A percentile compares a stretch with the other conserved stretches of the same genome.
Conservation (phyloP, 371 early-diverging fungal species). For the Mortierella sp. region DNA sequence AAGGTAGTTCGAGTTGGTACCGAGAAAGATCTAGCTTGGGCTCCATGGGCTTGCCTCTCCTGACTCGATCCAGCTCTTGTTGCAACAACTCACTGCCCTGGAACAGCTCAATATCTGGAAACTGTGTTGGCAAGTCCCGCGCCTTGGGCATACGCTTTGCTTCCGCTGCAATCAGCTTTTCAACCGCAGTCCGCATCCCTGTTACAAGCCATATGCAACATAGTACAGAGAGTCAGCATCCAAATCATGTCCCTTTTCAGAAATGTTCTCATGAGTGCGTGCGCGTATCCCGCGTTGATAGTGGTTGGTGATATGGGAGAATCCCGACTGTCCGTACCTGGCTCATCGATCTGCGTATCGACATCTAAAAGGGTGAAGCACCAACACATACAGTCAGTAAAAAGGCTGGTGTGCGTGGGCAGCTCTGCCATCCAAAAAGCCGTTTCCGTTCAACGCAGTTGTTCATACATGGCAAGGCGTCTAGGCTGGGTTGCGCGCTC, state of each 20-base stretch:
- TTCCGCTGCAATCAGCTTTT: conserved; percentile 75
- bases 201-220: background rate
- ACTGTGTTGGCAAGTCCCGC: conserved; percentile 39
- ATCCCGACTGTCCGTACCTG: conserved; percentile 31
- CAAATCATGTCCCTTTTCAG: too few relatives aligned
- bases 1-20: conserved; percentile 71
- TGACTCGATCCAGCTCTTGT: conserved; percentile 72
- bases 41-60: conserved; percentile 63
- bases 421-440: background rate
- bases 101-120: conserved; percentile 51
- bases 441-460: too few relatives aligned
- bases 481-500: conserved; percentile 27
- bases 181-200: conserved; percentile 61
- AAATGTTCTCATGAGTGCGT: too few relatives aligned
- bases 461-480: conserved; percentile 56
- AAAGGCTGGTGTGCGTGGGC: background rate
- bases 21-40: conserved; percentile 65
- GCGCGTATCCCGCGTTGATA: too few relatives aligned
- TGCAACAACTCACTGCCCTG: conserved; percentile 58
- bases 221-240: background rate
- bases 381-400: background rate
- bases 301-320: too few relatives aligned
- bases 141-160: conserved; percentile 68
- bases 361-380: conserved; percentile 27
- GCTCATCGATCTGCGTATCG: conserved; percentile 54